Evolutionary conservation across 2,329 filamentous ascomycete species (phyloP).

Genomic region (Lecanosticta acicola): DNA sequence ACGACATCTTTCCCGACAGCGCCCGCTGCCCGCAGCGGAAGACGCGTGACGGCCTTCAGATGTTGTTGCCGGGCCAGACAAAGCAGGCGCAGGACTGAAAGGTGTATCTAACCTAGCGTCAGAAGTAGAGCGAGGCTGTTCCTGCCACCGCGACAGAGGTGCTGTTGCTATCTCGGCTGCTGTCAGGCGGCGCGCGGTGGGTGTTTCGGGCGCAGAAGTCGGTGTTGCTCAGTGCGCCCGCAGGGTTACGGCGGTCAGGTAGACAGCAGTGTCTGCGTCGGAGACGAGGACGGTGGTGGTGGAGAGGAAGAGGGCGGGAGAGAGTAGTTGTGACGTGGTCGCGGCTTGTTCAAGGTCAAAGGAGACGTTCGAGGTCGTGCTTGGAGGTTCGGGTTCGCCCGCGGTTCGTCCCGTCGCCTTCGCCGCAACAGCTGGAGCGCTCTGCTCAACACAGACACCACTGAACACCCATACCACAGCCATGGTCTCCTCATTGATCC

Average conservation of each 20-base stretch:
- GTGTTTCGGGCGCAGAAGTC: conserved; percentile 7
- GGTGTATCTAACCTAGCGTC: conserved; percentile 12
- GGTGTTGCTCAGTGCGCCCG: conserved; percentile 6
- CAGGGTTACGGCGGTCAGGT: neutral
- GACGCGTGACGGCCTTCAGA: conserved; percentile 9
- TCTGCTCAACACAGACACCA: conserved; percentile 10
- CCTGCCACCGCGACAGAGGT: conserved; percentile 15
- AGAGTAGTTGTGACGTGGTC: neutral
- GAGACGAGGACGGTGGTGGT: neutral
- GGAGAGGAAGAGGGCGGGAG: neutral
- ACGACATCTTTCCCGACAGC: conserved; percentile 8
- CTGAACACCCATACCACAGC: conserved; percentile 21
- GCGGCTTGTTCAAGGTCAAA: conserved; percentile 1
- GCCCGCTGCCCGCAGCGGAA: neutral
- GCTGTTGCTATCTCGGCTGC: neutral
- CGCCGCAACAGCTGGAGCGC: conserved; percentile 5
- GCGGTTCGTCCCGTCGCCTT: too few species aligned
- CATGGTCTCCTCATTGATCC: conserved; percentile 81
- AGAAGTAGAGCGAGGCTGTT: conserved; percentile 9
- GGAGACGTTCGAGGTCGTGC: too few species aligned
- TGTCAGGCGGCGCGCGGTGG: neutral
- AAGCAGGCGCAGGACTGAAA: conserved; percentile 1
- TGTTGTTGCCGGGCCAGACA: neutral
- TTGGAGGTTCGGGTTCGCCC: too few species aligned
- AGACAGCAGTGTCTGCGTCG: neutral